These are phyloP conservation scores for Trametes versicolor DNA, from an alignment of 1,284 basidiomycete species.

Conservation along the genomic window DNA sequence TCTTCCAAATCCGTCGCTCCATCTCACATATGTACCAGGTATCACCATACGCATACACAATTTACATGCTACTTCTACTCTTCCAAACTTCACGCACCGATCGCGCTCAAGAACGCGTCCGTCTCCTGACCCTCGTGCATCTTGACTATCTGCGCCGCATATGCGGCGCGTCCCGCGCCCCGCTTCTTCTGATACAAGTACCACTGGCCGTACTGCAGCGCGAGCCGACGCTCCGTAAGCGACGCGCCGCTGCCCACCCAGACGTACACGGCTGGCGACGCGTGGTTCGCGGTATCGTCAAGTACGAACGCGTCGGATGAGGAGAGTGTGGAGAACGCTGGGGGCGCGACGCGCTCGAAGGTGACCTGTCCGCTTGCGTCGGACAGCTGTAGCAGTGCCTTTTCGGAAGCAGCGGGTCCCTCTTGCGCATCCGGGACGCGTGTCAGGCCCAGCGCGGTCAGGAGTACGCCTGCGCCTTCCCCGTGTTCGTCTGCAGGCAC, in stretches of 20 bases:
- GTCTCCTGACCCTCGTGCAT: constrained; percentile 62
- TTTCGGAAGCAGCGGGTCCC: constrained; percentile 28
- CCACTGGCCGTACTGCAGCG: constrained; percentile 62
- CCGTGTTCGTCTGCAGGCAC: constrained; percentile 57
- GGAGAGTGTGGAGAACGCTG: constrained; percentile 48
- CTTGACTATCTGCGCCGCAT: constrained; percentile 57
- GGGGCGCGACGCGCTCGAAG: constrained; percentile 50
- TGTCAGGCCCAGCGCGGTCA: constrained; percentile 52
- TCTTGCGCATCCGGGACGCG: constrained; percentile 28
- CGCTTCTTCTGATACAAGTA: constrained; percentile 55
- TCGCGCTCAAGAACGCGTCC: constrained; percentile 47
- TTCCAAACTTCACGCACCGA: constrained; percentile 1
- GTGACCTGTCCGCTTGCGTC: constrained; percentile 52
- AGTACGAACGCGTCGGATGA: constrained; percentile 60
- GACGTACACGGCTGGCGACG: constrained; percentile 58
- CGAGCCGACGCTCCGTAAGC: constrained; percentile 57
- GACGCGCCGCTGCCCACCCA: constrained; percentile 66
- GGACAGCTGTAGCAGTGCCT: constrained; percentile 58
- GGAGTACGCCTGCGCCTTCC: constrained; percentile 55
- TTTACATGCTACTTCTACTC: background rate
- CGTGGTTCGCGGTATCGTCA: constrained; percentile 47
- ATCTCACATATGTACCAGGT: background rate
- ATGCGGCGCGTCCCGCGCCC: constrained; percentile 38
- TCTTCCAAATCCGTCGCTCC: background rate
- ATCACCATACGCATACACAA: background rate